phyloP scores from a whole-genome alignment of 192 early-diverging fungal genomes.

The Coemansia javaensis region DNA sequence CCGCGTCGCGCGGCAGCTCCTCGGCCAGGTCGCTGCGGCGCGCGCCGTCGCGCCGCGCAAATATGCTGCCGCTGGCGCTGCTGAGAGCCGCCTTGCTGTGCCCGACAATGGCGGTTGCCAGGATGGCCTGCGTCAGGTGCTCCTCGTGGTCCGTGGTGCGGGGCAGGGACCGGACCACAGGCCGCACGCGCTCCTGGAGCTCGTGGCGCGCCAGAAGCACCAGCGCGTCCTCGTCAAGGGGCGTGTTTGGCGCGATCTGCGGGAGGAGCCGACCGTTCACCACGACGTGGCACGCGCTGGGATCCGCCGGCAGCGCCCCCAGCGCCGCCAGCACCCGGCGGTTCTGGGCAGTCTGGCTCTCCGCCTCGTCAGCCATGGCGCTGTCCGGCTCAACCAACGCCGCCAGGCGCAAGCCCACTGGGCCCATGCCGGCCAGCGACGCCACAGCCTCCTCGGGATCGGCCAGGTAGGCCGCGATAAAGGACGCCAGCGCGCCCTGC shows the following conservation, averaged over 20 bases:
- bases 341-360: conserved; percentile 16
- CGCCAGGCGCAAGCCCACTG: conserved; percentile 2
- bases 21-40: neutral
- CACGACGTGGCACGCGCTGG: conserved; percentile 37
- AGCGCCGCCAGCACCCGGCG: neutral
- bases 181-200: conserved; percentile 44
- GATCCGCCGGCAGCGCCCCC: conserved; percentile 9
- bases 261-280: conserved; percentile 61
- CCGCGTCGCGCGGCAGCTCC: neutral
- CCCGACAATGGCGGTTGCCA: conserved; percentile 18
- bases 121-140: conserved; percentile 9
- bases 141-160: neutral
- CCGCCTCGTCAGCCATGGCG: conserved; percentile 17
- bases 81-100: conserved; percentile 12
- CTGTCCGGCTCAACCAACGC: neutral
- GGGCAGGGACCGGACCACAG: conserved; percentile 14
- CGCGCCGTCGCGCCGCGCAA: conserved; percentile 8
- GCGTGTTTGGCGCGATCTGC: conserved; percentile 24
- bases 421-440: neutral
- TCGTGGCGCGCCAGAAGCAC: conserved; percentile 59
- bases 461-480: conserved; percentile 3
- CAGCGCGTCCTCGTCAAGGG: conserved; percentile 58
- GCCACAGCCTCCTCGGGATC: neutral
- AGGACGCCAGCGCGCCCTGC: conserved; percentile 5
- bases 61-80: conserved; percentile 9